Percentiles rank a stretch among this genome's conserved stretches.
Evolutionary conservation across 495 filamentous ascomycete species (phyloP).

Genomic region (Haplographium delicatum): DNA sequence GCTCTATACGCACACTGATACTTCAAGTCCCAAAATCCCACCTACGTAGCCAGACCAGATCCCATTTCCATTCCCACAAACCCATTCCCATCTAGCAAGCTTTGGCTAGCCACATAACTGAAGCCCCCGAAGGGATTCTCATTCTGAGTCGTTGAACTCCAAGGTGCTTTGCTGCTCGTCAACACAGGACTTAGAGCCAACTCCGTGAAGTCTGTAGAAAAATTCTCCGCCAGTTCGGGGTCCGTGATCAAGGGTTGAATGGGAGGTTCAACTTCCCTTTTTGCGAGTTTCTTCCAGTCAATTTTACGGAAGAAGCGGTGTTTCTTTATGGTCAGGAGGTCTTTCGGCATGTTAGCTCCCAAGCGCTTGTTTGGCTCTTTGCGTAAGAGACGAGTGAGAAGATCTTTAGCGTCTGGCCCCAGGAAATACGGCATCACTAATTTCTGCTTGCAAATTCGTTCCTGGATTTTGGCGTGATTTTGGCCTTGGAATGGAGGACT

Average conservation of each 20-base stretch:
- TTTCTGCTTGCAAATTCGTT: slow-evolving; percentile 91
- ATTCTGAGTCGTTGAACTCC: slow-evolving; percentile 33
- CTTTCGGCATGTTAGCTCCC: slow-evolving; percentile 81
- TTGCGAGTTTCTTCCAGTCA: slow-evolving; percentile 79
- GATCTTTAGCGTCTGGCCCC: slow-evolving; percentile 82
- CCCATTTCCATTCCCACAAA: slow-evolving; percentile 13
- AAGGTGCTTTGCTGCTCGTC: slow-evolving; percentile 30
- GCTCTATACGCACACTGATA: too few relatives aligned
- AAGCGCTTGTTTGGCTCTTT: slow-evolving; percentile 89
- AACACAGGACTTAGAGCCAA: slow-evolving; percentile 71
- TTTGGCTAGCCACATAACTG: slow-evolving; percentile 87
- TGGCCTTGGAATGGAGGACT: slow-evolving; percentile 81
- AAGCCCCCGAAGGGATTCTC: slow-evolving; percentile 89
- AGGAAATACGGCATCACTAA: slow-evolving; percentile 82
- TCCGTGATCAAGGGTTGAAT: slow-evolving; percentile 91
- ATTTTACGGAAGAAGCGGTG: slow-evolving; percentile 97
- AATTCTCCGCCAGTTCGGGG: slow-evolving; percentile 93
- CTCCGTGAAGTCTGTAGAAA: slow-evolving; percentile 80
- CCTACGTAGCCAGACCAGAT: slow-evolving; percentile 1
- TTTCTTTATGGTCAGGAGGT: slow-evolving; percentile 78
- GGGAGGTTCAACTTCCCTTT: slow-evolving; percentile 73
- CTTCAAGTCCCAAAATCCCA: neutral
- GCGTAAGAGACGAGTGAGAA: slow-evolving; percentile 79
- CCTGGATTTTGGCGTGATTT: slow-evolving; percentile 87
- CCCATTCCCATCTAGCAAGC: slow-evolving; percentile 63